Conservation (phyloP, 371 early-diverging fungal species). For the Basidiobolus meristosporus region DNA sequence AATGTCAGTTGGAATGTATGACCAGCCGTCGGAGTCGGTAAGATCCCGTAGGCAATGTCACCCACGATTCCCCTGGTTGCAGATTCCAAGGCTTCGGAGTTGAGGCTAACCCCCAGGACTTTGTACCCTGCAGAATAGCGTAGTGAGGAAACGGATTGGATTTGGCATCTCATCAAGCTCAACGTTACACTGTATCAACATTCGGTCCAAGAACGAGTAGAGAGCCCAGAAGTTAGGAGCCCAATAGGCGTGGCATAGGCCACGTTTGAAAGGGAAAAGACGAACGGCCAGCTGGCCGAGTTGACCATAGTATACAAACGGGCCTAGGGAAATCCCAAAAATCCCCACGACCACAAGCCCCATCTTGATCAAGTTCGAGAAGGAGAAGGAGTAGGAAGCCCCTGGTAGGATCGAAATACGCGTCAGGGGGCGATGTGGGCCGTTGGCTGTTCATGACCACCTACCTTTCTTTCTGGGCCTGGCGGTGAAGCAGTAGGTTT, state of each 20-base stretch:
- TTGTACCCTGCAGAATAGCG: not conserved
- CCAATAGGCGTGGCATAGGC: slow-evolving; percentile 91
- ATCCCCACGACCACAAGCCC: slow-evolving; percentile 43
- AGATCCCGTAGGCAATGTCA: slow-evolving; percentile 60
- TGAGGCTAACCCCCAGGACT: slow-evolving; percentile 2
- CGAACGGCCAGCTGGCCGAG: slow-evolving; percentile 60
- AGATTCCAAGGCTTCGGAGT: slow-evolving; percentile 20
- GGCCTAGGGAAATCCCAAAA: slow-evolving; percentile 65
- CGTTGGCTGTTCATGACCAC: not conserved
- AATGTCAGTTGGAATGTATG: slow-evolving; percentile 64
- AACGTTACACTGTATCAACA: slow-evolving; percentile 30
- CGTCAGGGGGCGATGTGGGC: not conserved
- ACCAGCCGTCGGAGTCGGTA: slow-evolving; percentile 52
- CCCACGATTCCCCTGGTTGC: slow-evolving; percentile 88
- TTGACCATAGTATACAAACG: slow-evolving; percentile 48
- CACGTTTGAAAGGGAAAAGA: slow-evolving; percentile 91
- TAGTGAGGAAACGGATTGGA: not conserved
- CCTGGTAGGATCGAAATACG: not conserved
- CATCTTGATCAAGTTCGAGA: too few species aligned
- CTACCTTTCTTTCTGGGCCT: too few species aligned
- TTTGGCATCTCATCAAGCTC: not conserved
- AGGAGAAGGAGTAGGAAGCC: not conserved
- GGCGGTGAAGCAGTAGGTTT: slow-evolving; percentile 51
- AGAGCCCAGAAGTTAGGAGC: slow-evolving; percentile 96
- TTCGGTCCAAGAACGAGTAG: slow-evolving; percentile 67